Base-by-base conservation (phyloP, 148 eudicot genomes). In the Camellia japonica region DNA sequence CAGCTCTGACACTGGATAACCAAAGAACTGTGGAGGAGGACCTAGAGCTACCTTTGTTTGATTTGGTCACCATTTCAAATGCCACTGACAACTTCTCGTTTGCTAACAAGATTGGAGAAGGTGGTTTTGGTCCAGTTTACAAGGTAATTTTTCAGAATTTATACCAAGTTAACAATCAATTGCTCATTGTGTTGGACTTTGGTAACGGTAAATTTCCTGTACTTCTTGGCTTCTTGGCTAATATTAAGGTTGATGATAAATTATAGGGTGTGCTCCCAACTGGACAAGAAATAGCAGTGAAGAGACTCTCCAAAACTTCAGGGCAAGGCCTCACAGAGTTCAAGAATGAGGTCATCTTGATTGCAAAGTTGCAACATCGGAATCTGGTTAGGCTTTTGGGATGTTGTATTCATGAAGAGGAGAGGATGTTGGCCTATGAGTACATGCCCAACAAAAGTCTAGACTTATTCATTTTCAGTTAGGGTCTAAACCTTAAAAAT, bases 41-140 rank as follows among this genome's bases (percentile, higher is more conserved):
- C 67, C 51, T 80, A 49, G 77, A 73, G 44, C 38, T 80, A 73
- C 82, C 82, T 63, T 80, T 73, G 38, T 72, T 80, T 63, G 66
- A 74, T 66, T 74, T 80, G 43, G 12, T 54, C 73, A 80, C 82
- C 23, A 66, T 80, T 65, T 74, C 73, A 73, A 67, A 64, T n/a
- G 78, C 73, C 49, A 80, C 83, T 9, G 15, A 74, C 46, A 30
- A 58, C 62, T 80, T 80, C 61, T 80, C 83, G 14, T 66, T 66
- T 12, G 54, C 72, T 30, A 67, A 75, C 43, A 72, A 64, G 68
- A 64, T 64, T 64, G 68, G 68, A 23, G 68, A 64, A 23, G 68
- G 68, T 10, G 42, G 68, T 64, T 64, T 64, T 64, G 68, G 68
- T 20, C 68, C 38, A 1, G 68, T 64, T 64, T 64, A 64, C 68